Evolutionary conservation across 805 yeast genomes (phyloP).

Genomic region (Kodamaea jinghongensis): DNA sequence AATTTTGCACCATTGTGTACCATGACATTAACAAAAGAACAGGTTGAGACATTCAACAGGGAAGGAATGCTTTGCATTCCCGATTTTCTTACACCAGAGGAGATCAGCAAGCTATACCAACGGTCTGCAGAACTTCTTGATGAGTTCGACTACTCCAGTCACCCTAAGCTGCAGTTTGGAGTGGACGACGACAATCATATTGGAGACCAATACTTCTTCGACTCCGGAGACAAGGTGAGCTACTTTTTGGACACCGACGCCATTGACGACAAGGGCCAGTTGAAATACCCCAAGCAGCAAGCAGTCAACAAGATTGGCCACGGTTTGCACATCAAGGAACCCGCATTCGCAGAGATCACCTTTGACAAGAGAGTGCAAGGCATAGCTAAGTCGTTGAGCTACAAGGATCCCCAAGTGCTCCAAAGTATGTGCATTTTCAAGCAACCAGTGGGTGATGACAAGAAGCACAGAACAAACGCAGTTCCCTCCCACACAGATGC

Average conservation of each 20-base stretch:
- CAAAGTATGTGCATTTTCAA: conserved; percentile 81
- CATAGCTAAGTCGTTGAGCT: conserved; percentile 52
- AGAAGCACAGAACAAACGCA: conserved; percentile 39
- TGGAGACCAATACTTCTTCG: conserved; percentile 70
- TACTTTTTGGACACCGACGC: conserved; percentile 75
- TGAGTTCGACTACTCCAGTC: conserved; percentile 50
- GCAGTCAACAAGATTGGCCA: conserved; percentile 81
- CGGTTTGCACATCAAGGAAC: conserved; percentile 61
- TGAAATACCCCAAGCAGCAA: conserved; percentile 49
- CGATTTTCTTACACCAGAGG: conserved; percentile 46
- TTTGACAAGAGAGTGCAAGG: conserved; percentile 47
- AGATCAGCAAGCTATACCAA: conserved; percentile 38
- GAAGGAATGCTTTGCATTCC: conserved; percentile 66
- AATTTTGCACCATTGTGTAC: too few species aligned
- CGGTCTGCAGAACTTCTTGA: conserved; percentile 46
- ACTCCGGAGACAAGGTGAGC: conserved; percentile 64
- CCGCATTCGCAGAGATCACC: conserved; percentile 49
- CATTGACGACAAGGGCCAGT: conserved; percentile 49
- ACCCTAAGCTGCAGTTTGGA: conserved; percentile 69
- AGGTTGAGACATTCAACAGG: conserved; percentile 45
- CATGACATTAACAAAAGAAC: conserved; percentile 41
- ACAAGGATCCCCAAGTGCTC: conserved; percentile 64
- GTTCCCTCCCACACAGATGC: conserved; percentile 82
- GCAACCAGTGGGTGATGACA: conserved; percentile 46
- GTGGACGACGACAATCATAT: conserved; percentile 60